These are phyloP conservation scores for Scheffersomyces amazonensis DNA, from an alignment of 805 yeast species.

Conservation along the genomic window DNA sequence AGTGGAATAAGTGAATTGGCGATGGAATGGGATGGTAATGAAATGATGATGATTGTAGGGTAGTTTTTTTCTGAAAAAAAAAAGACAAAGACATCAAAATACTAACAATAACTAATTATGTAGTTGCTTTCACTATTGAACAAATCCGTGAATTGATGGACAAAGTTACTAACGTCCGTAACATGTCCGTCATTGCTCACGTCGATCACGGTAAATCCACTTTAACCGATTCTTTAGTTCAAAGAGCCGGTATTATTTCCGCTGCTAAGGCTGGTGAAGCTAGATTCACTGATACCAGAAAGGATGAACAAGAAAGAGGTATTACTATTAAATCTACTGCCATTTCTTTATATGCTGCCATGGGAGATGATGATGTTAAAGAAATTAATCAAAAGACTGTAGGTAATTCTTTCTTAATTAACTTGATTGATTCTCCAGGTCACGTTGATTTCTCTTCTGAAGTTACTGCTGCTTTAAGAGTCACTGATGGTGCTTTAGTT, in stretches of 20 bases:
- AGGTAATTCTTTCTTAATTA: constrained; percentile 93
- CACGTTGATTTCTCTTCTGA: constrained; percentile 99
- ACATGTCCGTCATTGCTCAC: constrained; percentile 99
- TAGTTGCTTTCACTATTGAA: constrained; percentile 52
- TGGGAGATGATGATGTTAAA: constrained; percentile 80
- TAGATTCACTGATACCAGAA: constrained; percentile 99
- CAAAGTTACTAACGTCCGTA: constrained; percentile 99
- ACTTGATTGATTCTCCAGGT: constrained; percentile 99
- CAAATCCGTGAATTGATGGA: constrained; percentile 99
- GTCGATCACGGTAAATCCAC: constrained; percentile 99
- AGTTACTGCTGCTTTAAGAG: constrained; percentile 99
- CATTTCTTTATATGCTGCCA: constrained; percentile 89
- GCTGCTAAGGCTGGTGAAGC: constrained; percentile 99
- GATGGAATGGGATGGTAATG: too few species aligned
- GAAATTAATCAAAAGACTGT: constrained; percentile 89
- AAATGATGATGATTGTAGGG: too few species aligned
- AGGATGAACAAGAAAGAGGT: constrained; percentile 99
- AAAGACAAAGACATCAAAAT: too few species aligned
- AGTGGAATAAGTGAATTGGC: too few species aligned
- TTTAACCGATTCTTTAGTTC: constrained; percentile 98
- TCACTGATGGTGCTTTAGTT: constrained; percentile 99
- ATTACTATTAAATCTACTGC: constrained; percentile 99
- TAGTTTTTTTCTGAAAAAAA: too few species aligned
- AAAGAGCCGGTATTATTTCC: constrained; percentile 98
- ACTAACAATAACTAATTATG: constrained; percentile 2